Evolutionary conservation across 306 rosid species (phyloP).

Genomic region (Malus sieversii): DNA sequence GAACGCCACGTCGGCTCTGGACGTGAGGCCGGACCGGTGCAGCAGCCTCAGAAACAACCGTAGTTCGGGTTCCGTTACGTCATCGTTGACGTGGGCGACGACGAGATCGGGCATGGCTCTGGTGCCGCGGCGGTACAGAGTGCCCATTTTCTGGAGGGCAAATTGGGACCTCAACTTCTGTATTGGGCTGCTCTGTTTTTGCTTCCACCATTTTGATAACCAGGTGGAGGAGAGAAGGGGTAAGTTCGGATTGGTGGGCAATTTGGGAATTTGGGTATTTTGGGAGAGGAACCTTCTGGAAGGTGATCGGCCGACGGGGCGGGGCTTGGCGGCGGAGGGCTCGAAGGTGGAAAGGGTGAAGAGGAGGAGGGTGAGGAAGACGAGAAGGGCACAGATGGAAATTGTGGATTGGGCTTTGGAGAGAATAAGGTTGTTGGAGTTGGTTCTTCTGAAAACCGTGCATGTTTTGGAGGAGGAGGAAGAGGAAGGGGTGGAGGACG

Average conservation of each 20-base stretch:
- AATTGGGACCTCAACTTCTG: neutral
- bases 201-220: conserved; percentile 24
- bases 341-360: conserved; percentile 84
- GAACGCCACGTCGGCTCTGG: conserved; percentile 60
- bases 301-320: conserved; percentile 4
- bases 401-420: conserved; percentile 69
- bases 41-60: conserved; percentile 56
- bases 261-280: neutral
- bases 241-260: neutral
- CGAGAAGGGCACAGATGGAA: conserved; percentile 64
- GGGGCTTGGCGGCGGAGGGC: conserved; percentile 38
- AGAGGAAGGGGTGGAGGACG: neutral
- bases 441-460: conserved; percentile 8
- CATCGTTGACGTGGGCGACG: conserved; percentile 57
- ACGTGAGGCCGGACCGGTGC: conserved; percentile 58
- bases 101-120: conserved; percentile 66
- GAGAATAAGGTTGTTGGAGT: conserved; percentile 24
- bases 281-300: conserved; percentile 29
- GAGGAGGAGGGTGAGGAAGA: conserved; percentile 68
- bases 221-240: neutral
- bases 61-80: conserved; percentile 40
- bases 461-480: conserved; percentile 10
- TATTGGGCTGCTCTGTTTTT: conserved; percentile 1
- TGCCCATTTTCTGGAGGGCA: conserved; percentile 75
- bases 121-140: conserved; percentile 60